Conservation (phyloP, 1,284 basidiomycete genomes). For the Malassezia caprae region DNA sequence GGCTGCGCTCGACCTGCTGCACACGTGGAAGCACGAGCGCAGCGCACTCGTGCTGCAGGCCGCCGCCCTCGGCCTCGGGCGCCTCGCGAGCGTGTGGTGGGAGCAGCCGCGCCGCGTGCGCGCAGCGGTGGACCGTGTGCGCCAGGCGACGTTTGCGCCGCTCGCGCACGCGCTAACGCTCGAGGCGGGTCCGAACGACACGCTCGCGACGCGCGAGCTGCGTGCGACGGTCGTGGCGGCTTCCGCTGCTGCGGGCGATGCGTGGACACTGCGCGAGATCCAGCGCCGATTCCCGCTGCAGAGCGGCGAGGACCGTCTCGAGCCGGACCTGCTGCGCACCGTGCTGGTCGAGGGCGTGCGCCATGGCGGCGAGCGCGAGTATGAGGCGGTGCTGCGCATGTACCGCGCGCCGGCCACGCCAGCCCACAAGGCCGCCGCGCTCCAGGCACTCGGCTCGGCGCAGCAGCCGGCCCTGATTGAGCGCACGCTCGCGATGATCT, state of each 20-base stretch:
- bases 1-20: conserved; percentile 63
- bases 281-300: conserved; percentile 66
- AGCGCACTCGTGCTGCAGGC: conserved; percentile 39
- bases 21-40: conserved; percentile 55
- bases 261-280: conserved; percentile 54
- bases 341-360: conserved; percentile 53
- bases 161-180: conserved; percentile 71
- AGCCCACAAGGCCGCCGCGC: conserved; percentile 48
- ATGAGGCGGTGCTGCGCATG: conserved; percentile 54
- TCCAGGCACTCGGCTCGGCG: conserved; percentile 45
- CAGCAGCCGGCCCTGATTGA: conserved; percentile 37
- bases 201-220: conserved; percentile 63
- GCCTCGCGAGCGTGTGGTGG: conserved; percentile 63
- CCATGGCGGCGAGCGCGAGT: conserved; percentile 68
- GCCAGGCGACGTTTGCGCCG: conserved; percentile 62
- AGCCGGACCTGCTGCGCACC: conserved; percentile 50
- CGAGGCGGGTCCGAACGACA: conserved; percentile 62
- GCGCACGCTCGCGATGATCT: conserved; percentile 44
- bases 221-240: conserved; percentile 63
- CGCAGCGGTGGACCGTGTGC: conserved; percentile 28
- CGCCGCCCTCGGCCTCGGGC: conserved; percentile 22
- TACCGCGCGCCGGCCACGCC: conserved; percentile 58
- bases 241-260: conserved; percentile 54
- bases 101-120: conserved; percentile 61
- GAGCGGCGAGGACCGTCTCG: conserved; percentile 68